These are phyloP conservation scores for Diaporthe sp. DNA, from an alignment of 2,329 filamentous ascomycete genomes.

Conservation along the genomic window DNA sequence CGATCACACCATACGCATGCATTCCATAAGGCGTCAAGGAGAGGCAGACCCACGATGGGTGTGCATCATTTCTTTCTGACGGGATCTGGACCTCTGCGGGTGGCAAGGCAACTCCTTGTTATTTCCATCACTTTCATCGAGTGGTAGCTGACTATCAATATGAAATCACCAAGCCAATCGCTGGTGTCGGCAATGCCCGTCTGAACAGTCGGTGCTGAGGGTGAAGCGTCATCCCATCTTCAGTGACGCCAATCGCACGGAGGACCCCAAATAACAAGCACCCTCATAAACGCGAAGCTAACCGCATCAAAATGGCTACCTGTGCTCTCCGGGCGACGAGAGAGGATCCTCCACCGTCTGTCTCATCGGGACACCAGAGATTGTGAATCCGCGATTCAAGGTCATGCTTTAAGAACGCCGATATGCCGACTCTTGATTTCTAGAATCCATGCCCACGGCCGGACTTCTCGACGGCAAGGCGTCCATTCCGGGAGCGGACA, in stretches of 20 bases:
- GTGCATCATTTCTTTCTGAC: conserved; percentile 14
- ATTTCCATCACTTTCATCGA: conserved; percentile 17
- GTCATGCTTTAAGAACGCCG: background rate
- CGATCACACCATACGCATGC: conserved; percentile 34
- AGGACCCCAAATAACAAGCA: background rate
- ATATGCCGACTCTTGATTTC: too few relatives aligned
- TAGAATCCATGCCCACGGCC: too few relatives aligned
- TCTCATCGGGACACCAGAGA: background rate
- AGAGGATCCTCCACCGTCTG: background rate
- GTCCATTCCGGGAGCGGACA: too few relatives aligned
- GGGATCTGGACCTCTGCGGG: background rate
- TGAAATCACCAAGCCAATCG: conserved; percentile 23
- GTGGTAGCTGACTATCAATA: conserved; percentile 28
- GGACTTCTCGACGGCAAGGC: too few relatives aligned
- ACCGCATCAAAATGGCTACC: background rate
- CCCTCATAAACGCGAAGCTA: background rate
- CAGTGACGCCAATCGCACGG: background rate
- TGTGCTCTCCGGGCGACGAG: too few relatives aligned
- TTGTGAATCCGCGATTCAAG: too few relatives aligned
- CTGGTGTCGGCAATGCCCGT: background rate
- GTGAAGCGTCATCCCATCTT: conserved; percentile 14
- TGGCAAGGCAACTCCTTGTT: conserved; percentile 2
- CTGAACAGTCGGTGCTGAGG: background rate
- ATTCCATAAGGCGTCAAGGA: conserved; percentile 34
- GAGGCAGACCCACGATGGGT: conserved; percentile 18